Percentiles rank a stretch among this genome's conserved stretches.
Conservation (phyloP, 2,329 filamentous ascomycete species). For the Macrophomina tecta region DNA sequence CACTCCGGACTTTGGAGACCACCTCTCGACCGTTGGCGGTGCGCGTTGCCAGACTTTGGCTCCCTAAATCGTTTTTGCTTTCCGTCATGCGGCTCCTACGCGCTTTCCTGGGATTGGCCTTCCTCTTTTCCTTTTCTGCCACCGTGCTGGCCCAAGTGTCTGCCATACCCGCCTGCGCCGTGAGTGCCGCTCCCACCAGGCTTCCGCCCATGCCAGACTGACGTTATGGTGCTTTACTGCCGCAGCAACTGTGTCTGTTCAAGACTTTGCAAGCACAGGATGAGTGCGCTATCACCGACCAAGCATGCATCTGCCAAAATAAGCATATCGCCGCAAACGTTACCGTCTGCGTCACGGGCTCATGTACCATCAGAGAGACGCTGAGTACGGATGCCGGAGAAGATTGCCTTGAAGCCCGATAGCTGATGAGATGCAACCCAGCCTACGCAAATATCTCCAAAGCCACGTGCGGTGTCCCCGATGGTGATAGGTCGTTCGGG, state of each 20-base stretch:
- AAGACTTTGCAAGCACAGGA: background rate
- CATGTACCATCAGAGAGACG: background rate
- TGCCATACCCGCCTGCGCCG: background rate
- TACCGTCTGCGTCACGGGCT: background rate
- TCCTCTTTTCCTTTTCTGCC: background rate
- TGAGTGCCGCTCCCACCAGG: background rate
- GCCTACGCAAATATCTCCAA: background rate
- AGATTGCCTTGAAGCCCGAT: background rate
- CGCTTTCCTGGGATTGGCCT: background rate
- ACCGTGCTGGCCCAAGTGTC: background rate
- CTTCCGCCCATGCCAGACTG: background rate
- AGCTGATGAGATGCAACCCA: background rate
- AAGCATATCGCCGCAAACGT: background rate
- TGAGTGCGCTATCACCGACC: background rate
- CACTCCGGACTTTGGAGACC: background rate
- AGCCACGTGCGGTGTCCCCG: background rate
- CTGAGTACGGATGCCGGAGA: background rate
- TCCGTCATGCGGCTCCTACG: background rate
- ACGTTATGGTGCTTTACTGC: background rate
- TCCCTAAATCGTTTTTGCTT: background rate
- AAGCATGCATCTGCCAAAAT: background rate
- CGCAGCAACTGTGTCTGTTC: background rate
- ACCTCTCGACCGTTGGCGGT: background rate
- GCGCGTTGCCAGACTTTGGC: background rate
- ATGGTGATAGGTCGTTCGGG: background rate